A percentile compares a stretch with the other conserved stretches of the same genome.
phyloP scores from a whole-genome alignment of 2,329 filamentous ascomycete species.

The Phymatotrichopsis omnivora region DNA sequence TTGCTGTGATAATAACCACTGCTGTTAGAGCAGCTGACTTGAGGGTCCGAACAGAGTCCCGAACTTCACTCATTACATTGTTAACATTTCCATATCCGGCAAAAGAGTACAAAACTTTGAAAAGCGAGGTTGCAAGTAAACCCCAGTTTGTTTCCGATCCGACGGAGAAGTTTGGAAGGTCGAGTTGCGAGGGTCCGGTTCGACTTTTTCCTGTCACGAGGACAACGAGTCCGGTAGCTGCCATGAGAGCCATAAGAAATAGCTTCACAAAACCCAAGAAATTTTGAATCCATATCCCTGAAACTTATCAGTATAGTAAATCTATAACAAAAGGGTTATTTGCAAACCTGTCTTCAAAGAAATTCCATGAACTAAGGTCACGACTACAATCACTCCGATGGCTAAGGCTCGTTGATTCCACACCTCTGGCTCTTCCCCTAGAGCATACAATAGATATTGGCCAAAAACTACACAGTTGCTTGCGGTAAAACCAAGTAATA shows the following conservation, averaged over 20 bases:
- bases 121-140: conserved; percentile 54
- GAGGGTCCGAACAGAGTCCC: conserved; percentile 55
- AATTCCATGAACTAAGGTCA: conserved; percentile 51
- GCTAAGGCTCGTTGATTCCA: conserved; percentile 47
- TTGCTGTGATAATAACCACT: conserved; percentile 49
- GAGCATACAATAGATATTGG: conserved; percentile 58
- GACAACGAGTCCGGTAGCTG: conserved; percentile 50
- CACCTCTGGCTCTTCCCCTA: conserved; percentile 49
- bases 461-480: conserved; percentile 61
- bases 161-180: conserved; percentile 20
- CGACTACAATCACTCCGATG: conserved; percentile 45
- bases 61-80: conserved; percentile 62
- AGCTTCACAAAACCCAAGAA: conserved; percentile 55
- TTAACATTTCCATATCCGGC: conserved; percentile 56
- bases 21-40: conserved; percentile 52
- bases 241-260: conserved; percentile 50
- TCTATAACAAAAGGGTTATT: background rate
- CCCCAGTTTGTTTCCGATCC: conserved; percentile 58
- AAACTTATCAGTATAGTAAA: conserved; percentile 39
- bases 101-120: conserved; percentile 61
- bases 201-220: conserved; percentile 36
- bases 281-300: conserved; percentile 52
- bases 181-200: conserved; percentile 16
- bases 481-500: conserved; percentile 55
- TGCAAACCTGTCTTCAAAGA: conserved; percentile 14